A percentile compares a stretch with the other conserved stretches of the same genome.
phyloP scores from a whole-genome alignment of 805 yeast species.

The Saccharomycopsis sp. region DNA sequence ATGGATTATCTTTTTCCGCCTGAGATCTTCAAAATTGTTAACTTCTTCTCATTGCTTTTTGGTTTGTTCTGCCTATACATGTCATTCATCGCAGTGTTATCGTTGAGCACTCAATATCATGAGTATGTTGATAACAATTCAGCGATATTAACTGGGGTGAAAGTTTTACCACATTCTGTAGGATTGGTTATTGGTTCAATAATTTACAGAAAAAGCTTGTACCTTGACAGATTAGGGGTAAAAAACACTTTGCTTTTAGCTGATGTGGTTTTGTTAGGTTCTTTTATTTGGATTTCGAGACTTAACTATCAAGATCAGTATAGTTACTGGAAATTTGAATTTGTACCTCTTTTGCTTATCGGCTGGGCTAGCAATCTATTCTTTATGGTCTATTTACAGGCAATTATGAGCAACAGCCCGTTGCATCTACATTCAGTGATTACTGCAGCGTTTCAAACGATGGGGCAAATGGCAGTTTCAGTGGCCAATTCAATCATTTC shows the following conservation, averaged over 20 bases:
- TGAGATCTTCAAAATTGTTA: conserved; percentile 25
- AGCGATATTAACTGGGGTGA: background rate
- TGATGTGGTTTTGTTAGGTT: background rate
- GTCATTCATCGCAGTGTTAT: conserved; percentile 23
- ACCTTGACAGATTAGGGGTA: background rate
- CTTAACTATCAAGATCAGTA: background rate
- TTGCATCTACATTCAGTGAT: conserved; percentile 34
- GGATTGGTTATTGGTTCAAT: background rate
- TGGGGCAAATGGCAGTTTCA: conserved; percentile 29
- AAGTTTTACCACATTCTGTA: background rate
- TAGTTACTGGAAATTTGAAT: background rate
- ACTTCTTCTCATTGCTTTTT: conserved; percentile 25
- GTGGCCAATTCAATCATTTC: no score
- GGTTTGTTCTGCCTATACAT: conserved; percentile 24
- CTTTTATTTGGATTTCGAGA: background rate
- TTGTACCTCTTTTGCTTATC: background rate
- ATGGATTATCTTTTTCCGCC: conserved; percentile 24
- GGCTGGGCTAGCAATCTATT: conserved; percentile 25
- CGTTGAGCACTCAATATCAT: conserved; percentile 25
- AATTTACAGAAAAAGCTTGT: no score
- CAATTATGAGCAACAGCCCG: conserved; percentile 31
- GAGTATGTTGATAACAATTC: background rate
- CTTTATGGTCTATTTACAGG: conserved; percentile 30
- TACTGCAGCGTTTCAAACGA: conserved; percentile 32
- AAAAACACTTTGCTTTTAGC: background rate